Evolutionary conservation across 495 filamentous ascomycete species (phyloP), one percentile per base, ranked within the genome.

Genomic region (Aspergillus cristatus): DNA sequence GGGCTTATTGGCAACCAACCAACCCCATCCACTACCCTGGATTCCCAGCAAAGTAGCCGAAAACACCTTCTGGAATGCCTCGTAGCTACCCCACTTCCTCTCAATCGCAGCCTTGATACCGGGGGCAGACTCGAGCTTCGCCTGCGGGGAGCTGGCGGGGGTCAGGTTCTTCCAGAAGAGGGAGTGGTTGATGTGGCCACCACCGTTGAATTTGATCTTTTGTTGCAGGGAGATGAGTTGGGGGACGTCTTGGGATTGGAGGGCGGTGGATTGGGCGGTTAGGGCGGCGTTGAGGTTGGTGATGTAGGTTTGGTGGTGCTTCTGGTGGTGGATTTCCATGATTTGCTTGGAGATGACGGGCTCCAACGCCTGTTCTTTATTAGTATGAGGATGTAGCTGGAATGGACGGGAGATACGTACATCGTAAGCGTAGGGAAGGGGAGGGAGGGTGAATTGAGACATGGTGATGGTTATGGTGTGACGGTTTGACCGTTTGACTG

Each of bases 21-120:
- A 95, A 18, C 82, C 84, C 90, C 90, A 97, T 18, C 90, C 90
- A 54, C 81, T 87, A 2, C 90, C 90, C 70, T 96, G 89, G 18
- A 97, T 79, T 13, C 79, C 84, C 6, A 87, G 79, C 37, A 94
- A 58, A n/a, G 79, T 74, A 0, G 72, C 52, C 11, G 71, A 73
- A 58, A 94, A 89, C 5, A 73, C 74, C 47, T 76, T 67, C 52
- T 81, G 70, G 58, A 95, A 76, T 1, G 50, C 59, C 16, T 82
- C 75, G 17, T 90, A 51, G 26, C 73, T 75, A 14, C 84, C 85
- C 54, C 80, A 98, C 48, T 75, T 75, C 10, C 67, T 51, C 38
- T 82, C 71, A 51, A 98, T 85, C 25, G 79, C 80, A 12, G 66
- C 70, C 11, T 53, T 40, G 14, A 67, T 49, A 35, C 55, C 55